Base-by-base conservation (phyloP, 2,329 filamentous ascomycete species). In the Phyllosticta citriasiana region DNA sequence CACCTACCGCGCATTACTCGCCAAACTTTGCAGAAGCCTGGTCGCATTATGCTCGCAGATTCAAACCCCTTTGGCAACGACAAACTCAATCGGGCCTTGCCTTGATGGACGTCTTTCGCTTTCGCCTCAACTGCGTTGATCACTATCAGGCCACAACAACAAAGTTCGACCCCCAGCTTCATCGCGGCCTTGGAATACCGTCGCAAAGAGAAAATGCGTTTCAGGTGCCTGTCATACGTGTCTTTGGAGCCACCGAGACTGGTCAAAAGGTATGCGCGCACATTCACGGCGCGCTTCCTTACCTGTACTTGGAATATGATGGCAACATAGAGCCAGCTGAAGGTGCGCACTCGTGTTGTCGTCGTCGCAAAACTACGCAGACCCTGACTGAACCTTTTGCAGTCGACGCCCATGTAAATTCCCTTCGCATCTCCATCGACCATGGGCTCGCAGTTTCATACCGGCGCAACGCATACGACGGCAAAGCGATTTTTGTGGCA, bases 191-290 rank as follows among this genome's bases (percentile, higher is more conserved):
- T 65, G 82, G 78, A 26, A 79, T 78, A 16, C 64, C 64, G 55
- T 83, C 81, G 22, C 81, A 86, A 68, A 76, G 82, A 63, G 77
- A 80, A 64, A 85, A 84, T 63, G 82, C 84, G 35, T 87, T 89
- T 9, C 88, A 85, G 65, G 85, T 97, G 0, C 93, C 94, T 0
- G 84, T 97, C 10, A 86, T 99, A 63, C 85, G 94, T 65, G 83
- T 95, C 10, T 99, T 97, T 75, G 94, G 94, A 0, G 87, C 91
- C 3, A 97, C 93, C 0, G 91, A 96, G 72, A 94, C 91, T 0
- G 94, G 94, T 0, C 92, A 97, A 75, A 97, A 95, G 71, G 91
- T 97, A 16, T 97, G 94, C 76, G 90, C 90, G 30, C 94, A 99
- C 77, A 85, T 99, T 61, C 94, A 97, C 74, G 94, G 95, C 63